A percentile compares a stretch with the other conserved stretches of the same genome.
phyloP scores from a whole-genome alignment of 805 yeast species.

The Tetrapisispora pingtungensis region DNA sequence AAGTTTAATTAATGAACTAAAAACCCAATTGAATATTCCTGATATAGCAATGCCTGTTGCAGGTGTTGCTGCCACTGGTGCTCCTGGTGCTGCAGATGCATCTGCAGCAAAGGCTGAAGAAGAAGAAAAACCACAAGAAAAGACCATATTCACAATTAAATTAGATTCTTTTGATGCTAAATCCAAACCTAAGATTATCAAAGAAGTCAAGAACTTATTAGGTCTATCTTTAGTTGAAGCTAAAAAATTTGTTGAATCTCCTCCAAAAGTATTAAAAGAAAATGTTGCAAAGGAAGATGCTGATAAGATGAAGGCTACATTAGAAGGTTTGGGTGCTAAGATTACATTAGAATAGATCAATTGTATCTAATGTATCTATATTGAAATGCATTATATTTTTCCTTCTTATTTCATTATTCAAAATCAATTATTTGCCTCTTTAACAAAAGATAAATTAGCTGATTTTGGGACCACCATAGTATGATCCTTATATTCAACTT shows the following conservation, averaged over 20 bases:
- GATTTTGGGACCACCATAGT: neutral
- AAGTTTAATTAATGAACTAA: conserved; percentile 68
- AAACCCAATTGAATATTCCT: conserved; percentile 78
- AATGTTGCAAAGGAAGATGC: conserved; percentile 96
- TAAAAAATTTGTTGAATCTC: conserved; percentile 94
- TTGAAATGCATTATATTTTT: neutral
- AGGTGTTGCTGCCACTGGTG: conserved; percentile 37
- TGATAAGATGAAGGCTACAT: conserved; percentile 84
- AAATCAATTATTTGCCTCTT: no score
- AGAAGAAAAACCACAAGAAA: conserved; percentile 73
- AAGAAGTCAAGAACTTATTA: conserved; percentile 86
- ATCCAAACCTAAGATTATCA: conserved; percentile 93
- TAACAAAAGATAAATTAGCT: no score
- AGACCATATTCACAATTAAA: conserved; percentile 85
- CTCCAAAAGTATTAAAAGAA: conserved; percentile 93
- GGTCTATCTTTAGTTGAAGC: conserved; percentile 93
- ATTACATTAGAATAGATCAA: conserved; percentile 62
- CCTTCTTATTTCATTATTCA: no score
- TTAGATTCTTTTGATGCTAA: conserved; percentile 91
- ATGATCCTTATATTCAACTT: neutral
- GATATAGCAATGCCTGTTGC: conserved; percentile 50
- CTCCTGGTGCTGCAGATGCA: conserved; percentile 32
- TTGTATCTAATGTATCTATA: no score
- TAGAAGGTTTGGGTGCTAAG: conserved; percentile 95
- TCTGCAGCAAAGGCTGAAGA: conserved; percentile 58